Percentiles rank a stretch among this genome's conserved stretches.
phyloP scores from a whole-genome alignment of 108 stramenopile genomes.

The Fistulifera pelliculosa region DNA sequence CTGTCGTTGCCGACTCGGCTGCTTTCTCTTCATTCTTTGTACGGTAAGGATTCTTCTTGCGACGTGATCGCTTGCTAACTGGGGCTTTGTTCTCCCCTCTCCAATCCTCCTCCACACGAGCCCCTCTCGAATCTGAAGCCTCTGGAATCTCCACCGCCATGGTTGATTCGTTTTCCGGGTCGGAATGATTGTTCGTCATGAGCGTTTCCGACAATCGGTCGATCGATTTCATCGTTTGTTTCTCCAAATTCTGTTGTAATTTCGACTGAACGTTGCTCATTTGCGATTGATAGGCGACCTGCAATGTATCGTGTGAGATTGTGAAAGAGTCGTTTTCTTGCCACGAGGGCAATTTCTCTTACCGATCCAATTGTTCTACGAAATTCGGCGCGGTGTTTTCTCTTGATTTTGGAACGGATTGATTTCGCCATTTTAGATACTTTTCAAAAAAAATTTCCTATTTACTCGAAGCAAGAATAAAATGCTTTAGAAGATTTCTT shows the following conservation, averaged over 20 bases:
- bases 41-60: background rate
- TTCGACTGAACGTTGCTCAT: conserved; percentile 57
- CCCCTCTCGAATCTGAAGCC: background rate
- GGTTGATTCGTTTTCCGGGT: background rate
- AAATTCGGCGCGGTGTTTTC: conserved; percentile 73
- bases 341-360: conserved; percentile 13
- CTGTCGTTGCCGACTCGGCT: background rate
- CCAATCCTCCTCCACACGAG: background rate
- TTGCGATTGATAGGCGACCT: conserved; percentile 52
- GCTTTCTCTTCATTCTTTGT: background rate
- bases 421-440: conserved; percentile 64
- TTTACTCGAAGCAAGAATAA: no score
- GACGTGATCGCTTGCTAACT: background rate
- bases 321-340: background rate
- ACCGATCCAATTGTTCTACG: conserved; percentile 71
- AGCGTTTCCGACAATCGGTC: conserved; percentile 56
- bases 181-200: conserved; percentile 1
- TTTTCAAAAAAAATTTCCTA: no score
- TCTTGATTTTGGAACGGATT: conserved; percentile 72
- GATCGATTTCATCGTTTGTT: conserved; percentile 44
- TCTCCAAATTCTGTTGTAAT: conserved; percentile 32
- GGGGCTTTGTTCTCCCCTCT: conserved; percentile 10
- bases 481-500: no score
- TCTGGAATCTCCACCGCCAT: background rate
- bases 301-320: background rate